A percentile compares a stretch with the other conserved stretches of the same genome.
Conservation (phyloP, 768 basidiomycete species). For the Psilocybe azurescens region DNA sequence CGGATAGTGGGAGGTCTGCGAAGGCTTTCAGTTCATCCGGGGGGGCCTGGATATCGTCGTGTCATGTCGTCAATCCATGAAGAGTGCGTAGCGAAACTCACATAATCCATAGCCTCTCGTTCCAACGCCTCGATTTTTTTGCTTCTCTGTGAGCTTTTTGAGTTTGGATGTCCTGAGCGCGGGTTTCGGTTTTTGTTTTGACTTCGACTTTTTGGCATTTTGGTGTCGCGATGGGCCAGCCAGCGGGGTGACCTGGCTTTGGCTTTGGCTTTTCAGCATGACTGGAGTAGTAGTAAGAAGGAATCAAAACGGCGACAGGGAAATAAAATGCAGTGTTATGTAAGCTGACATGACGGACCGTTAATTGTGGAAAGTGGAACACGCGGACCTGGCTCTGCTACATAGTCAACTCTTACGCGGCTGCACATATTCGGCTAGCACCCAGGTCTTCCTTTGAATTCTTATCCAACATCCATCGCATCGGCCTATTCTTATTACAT, state of each 20-base stretch:
- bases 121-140: conserved; percentile 58
- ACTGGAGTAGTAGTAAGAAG: not conserved
- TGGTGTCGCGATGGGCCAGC: conserved; percentile 26
- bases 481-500: not conserved
- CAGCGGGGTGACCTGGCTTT: not conserved
- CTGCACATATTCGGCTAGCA: too few relatives aligned
- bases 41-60: conserved; percentile 45
- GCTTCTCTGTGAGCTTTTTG: conserved; percentile 52
- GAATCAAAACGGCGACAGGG: not conserved
- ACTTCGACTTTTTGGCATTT: conserved; percentile 23
- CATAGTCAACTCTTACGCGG: not conserved
- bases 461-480: not conserved
- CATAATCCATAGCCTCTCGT: conserved; percentile 52
- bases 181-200: conserved; percentile 21
- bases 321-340: conserved; percentile 1
- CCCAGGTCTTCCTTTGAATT: not conserved
- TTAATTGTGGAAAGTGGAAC: conserved; percentile 12
- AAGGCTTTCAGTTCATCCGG: conserved; percentile 62
- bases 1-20: conserved; percentile 78
- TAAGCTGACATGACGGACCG: not conserved
- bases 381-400: conserved; percentile 19
- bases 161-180: conserved; percentile 32
- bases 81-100: conserved; percentile 30
- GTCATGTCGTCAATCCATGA: not conserved
- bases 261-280: not conserved